These are phyloP conservation scores for Globisporangium heterothallicum DNA, from an alignment of 352 stramenopile genomes.

Conservation along the genomic window DNA sequence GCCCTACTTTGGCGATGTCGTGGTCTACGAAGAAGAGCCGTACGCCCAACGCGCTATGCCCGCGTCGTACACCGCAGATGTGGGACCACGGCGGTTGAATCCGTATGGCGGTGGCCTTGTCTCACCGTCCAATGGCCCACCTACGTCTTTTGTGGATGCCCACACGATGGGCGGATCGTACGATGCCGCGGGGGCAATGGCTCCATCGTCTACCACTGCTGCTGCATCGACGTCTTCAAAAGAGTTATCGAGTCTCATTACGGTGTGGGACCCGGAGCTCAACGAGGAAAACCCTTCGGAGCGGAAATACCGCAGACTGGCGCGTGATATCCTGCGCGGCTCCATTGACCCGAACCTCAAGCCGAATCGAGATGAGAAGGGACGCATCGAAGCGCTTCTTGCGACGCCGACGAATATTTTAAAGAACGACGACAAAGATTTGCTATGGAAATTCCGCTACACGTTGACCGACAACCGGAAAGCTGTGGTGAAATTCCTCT, in stretches of 20 bases:
- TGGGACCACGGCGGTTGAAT: slow-evolving; percentile 32
- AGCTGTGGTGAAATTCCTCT: slow-evolving; percentile 97
- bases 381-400: slow-evolving; percentile 90
- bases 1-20: slow-evolving; percentile 88
- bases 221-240: slow-evolving; percentile 19
- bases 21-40: slow-evolving; percentile 91
- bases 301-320: slow-evolving; percentile 97
- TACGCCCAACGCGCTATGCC: slow-evolving; percentile 75
- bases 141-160: slow-evolving; percentile 27
- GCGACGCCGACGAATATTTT: slow-evolving; percentile 92
- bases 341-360: slow-evolving; percentile 97
- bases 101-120: slow-evolving; percentile 21
- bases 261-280: slow-evolving; percentile 81
- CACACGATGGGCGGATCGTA: slow-evolving; percentile 47
- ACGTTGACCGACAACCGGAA: slow-evolving; percentile 93
- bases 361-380: slow-evolving; percentile 93
- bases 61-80: slow-evolving; percentile 47
- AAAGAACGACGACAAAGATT: slow-evolving; percentile 88
- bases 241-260: slow-evolving; percentile 51
- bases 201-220: slow-evolving; percentile 8
- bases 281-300: slow-evolving; percentile 91
- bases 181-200: slow-evolving; percentile 21
- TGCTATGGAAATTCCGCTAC: slow-evolving; percentile 97
- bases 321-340: slow-evolving; percentile 93
- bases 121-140: slow-evolving; percentile 9